Percentiles rank a stretch among this genome's conserved stretches.
phyloP scores from a whole-genome alignment of 192 early-diverging fungal genomes.

The Phlyctochytrium arcticum region DNA sequence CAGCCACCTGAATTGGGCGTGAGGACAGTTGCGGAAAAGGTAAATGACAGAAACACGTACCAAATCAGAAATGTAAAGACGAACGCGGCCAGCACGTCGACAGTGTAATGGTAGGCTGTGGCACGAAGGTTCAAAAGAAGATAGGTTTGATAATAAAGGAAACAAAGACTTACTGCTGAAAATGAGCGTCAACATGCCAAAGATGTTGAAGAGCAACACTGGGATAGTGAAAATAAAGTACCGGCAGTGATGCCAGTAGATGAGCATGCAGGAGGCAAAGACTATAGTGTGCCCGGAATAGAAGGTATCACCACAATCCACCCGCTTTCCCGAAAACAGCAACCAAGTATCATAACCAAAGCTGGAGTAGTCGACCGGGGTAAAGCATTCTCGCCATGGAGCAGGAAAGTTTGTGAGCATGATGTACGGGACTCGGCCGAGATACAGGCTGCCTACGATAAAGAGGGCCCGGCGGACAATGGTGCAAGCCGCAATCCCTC shows the following conservation, averaged over 20 bases:
- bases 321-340: constrained; percentile 4
- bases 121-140: neutral
- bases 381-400: constrained; percentile 10
- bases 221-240: neutral
- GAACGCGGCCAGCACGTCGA: neutral
- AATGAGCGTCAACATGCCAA: constrained; percentile 8
- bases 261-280: neutral
- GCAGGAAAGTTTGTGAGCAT: constrained; percentile 3
- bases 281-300: constrained; percentile 19
- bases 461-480: constrained; percentile 14
- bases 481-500: constrained; percentile 1
- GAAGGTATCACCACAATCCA: constrained; percentile 16
- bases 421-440: constrained; percentile 7
- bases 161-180: neutral
- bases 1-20: neutral
- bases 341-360: constrained; percentile 11
- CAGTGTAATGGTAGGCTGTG: constrained; percentile 1
- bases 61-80: constrained; percentile 15
- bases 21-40: too few species aligned
- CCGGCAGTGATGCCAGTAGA: constrained; percentile 16
- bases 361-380: constrained; percentile 1
- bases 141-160: neutral
- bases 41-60: neutral
- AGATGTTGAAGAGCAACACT: constrained; percentile 8
- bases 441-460: constrained; percentile 12